Evolutionary conservation across 2,329 filamentous ascomycete species (phyloP).

Genomic region (Aspergillus pseudonomiae): DNA sequence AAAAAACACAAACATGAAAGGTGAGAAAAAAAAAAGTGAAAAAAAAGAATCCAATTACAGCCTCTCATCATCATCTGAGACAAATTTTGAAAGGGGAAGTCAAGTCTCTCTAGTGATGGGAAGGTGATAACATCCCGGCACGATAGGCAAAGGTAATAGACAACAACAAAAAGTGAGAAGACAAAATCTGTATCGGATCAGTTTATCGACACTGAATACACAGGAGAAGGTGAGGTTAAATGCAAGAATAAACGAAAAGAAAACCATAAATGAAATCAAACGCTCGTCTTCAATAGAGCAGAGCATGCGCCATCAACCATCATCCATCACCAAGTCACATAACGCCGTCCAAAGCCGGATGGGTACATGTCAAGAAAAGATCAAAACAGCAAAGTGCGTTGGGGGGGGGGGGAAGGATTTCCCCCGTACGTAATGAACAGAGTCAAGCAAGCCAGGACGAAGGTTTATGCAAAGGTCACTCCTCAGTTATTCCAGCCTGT

Average conservation of each 20-base stretch:
- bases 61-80: slow-evolving; percentile 12
- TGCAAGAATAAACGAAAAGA: slow-evolving; percentile 11
- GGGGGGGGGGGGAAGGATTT: neutral
- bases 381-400: slow-evolving; percentile 11
- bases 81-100: neutral
- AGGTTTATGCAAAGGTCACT: slow-evolving; percentile 12
- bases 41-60: slow-evolving; percentile 16
- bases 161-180: neutral
- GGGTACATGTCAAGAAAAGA: slow-evolving; percentile 22
- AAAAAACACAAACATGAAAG: neutral
- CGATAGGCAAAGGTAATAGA: neutral
- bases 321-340: slow-evolving; percentile 23
- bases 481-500: slow-evolving; percentile 20
- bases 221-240: slow-evolving; percentile 3
- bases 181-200: neutral
- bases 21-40: neutral
- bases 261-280: slow-evolving; percentile 10
- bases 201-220: neutral
- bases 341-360: slow-evolving; percentile 26
- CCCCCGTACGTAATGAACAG: neutral
- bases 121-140: neutral
- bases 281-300: slow-evolving; percentile 23
- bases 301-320: slow-evolving; percentile 30
- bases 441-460: slow-evolving; percentile 16
- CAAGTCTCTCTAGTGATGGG: slow-evolving; percentile 6